phyloP scores from a whole-genome alignment of 495 filamentous ascomycete genomes.

The Hyaloscypha hepaticicola region DNA sequence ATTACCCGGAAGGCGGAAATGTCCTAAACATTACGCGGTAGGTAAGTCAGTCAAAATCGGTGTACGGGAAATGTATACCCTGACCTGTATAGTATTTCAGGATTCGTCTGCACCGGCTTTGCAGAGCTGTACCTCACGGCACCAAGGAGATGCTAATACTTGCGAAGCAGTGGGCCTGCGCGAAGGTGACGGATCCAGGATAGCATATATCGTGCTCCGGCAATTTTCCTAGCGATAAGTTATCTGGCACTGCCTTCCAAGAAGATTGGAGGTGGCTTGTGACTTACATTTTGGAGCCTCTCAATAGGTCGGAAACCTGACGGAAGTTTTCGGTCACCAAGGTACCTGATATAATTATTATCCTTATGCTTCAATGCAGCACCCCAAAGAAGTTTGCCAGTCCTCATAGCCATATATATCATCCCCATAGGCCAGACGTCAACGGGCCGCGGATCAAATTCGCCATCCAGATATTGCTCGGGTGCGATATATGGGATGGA shows the following conservation, averaged over 20 bases:
- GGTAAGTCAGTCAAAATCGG: constrained; percentile 1
- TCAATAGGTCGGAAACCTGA: constrained; percentile 2
- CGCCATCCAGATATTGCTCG: constrained; percentile 2
- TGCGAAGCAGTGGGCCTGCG: constrained; percentile 1
- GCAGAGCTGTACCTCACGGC: background rate
- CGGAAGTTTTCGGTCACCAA: background rate
- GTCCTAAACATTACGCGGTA: background rate
- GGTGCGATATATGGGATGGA: constrained; percentile 1
- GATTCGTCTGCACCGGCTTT: background rate
- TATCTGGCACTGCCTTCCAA: background rate
- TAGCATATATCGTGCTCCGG: background rate
- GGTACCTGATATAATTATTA: constrained; percentile 1
- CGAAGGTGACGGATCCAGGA: constrained; percentile 1
- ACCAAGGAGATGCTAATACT: background rate
- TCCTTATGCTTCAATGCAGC: constrained; percentile 1
- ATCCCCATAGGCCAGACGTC: constrained; percentile 3
- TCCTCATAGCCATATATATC: constrained; percentile 6
- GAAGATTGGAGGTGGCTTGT: background rate
- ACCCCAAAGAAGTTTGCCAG: constrained; percentile 4
- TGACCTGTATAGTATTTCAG: background rate
- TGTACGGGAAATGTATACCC: background rate
- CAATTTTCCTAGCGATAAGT: constrained; percentile 1
- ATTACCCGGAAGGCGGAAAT: background rate
- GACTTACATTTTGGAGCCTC: constrained; percentile 4
- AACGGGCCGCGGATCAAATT: constrained; percentile 1